phyloP scores from a whole-genome alignment of 179 eudicot species.

The Silene noctiflora region DNA sequence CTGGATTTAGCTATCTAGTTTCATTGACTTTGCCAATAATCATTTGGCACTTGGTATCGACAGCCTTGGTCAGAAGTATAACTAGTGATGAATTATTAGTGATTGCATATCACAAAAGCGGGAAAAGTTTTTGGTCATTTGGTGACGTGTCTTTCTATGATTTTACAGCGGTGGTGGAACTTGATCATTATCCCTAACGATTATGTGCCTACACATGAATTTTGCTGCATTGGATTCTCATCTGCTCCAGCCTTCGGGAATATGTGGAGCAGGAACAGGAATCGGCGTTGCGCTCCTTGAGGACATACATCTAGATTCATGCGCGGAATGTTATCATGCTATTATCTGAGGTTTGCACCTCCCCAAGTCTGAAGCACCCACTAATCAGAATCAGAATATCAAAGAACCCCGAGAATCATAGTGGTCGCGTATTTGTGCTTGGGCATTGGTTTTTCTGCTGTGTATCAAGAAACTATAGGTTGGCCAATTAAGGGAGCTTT shows the following conservation, averaged over 20 bases:
- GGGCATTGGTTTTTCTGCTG: background rate
- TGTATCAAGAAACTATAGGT: background rate
- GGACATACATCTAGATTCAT: background rate
- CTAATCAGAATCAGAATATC: background rate
- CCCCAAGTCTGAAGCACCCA: background rate
- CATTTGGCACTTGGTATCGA: background rate
- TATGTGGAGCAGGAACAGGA: slow-evolving; percentile 11
- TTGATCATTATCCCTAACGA: slow-evolving; percentile 7
- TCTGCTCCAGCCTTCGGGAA: background rate
- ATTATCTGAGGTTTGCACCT: slow-evolving; percentile 8
- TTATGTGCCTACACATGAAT: slow-evolving; percentile 8
- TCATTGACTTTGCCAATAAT: background rate
- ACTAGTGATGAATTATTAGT: background rate
- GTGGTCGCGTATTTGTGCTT: background rate
- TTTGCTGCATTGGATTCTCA: background rate
- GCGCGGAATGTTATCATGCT: background rate
- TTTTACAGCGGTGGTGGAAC: slow-evolving; percentile 5
- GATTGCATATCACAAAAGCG: background rate
- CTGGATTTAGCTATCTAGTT: background rate
- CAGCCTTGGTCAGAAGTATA: background rate
- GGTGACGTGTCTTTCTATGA: background rate
- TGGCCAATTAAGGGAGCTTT: background rate
- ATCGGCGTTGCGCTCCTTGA: slow-evolving; percentile 1
- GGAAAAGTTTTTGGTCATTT: background rate
- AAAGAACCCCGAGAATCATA: background rate